These are phyloP conservation scores for Penicillium coprophilum DNA, from an alignment of 495 filamentous ascomycete species.

Conservation along the genomic window DNA sequence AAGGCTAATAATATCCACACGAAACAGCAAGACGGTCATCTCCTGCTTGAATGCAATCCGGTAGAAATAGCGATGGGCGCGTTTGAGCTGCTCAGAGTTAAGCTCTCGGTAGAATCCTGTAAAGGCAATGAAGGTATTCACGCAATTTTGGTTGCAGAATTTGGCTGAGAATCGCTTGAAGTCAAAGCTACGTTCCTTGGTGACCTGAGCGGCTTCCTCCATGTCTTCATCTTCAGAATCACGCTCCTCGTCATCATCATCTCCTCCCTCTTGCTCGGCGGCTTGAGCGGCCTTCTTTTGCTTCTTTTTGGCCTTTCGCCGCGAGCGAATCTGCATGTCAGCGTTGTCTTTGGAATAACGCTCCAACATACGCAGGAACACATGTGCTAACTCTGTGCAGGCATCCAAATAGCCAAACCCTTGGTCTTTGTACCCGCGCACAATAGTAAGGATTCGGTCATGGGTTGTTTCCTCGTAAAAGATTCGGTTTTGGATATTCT, in stretches of 20 bases:
- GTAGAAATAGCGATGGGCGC: slow-evolving; percentile 93
- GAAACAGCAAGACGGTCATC: slow-evolving; percentile 81
- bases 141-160: slow-evolving; percentile 78
- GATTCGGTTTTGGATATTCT: slow-evolving; percentile 93
- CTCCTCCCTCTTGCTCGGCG: slow-evolving; percentile 29
- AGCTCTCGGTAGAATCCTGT: slow-evolving; percentile 80
- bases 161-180: slow-evolving; percentile 79
- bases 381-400: slow-evolving; percentile 85
- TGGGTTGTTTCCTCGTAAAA: slow-evolving; percentile 98
- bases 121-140: slow-evolving; percentile 86
- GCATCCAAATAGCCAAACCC: slow-evolving; percentile 92
- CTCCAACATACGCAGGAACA: slow-evolving; percentile 90
- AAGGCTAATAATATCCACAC: slow-evolving; percentile 84
- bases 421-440: slow-evolving; percentile 85
- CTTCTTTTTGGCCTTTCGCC: slow-evolving; percentile 64
- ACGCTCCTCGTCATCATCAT: slow-evolving; percentile 53
- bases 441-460: slow-evolving; percentile 75
- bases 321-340: slow-evolving; percentile 87
- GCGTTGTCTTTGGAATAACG: slow-evolving; percentile 91
- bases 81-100: slow-evolving; percentile 78
- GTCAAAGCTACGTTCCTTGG: slow-evolving; percentile 88
- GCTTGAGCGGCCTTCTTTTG: slow-evolving; percentile 55
- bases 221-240: slow-evolving; percentile 77
- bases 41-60: slow-evolving; percentile 93
- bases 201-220: slow-evolving; percentile 61